Conservation (phyloP, 306 rosid genomes). For the Comarum palustre region DNA sequence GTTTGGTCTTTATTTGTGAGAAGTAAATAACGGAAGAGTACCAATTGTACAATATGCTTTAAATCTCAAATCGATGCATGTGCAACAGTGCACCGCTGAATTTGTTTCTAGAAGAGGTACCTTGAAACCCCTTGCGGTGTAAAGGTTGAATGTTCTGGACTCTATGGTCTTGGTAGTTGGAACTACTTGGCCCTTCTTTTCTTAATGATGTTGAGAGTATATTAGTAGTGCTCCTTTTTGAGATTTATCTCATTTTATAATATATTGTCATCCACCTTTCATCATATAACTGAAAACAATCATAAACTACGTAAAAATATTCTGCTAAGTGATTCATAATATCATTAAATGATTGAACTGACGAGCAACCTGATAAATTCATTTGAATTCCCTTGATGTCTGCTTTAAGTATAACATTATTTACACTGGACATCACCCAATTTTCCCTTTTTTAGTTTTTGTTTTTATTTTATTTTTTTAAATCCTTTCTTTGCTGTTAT, state of each 20-base stretch:
- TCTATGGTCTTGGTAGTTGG: neutral
- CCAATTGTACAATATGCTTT: slow-evolving; percentile 16
- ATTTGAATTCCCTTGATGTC: neutral
- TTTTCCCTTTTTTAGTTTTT: neutral
- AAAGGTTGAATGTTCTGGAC: neutral
- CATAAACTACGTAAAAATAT: neutral
- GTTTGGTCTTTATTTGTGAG: neutral
- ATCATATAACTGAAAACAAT: neutral
- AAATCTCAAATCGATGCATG: neutral
- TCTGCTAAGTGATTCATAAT: neutral
- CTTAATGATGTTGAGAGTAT: neutral
- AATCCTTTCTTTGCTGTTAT: neutral
- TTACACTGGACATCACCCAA: neutral
- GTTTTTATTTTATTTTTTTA: neutral
- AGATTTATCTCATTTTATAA: neutral
- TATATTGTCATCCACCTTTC: neutral
- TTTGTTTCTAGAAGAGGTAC: neutral
- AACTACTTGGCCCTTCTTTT: neutral
- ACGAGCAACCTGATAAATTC: neutral
- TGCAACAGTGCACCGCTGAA: slow-evolving; percentile 7
- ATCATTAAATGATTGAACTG: neutral
- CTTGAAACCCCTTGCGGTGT: neutral
- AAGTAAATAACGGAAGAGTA: slow-evolving; percentile 2
- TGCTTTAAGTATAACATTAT: neutral
- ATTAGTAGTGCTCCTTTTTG: neutral